phyloP scores from a whole-genome alignment of 1,139 yeast genomes.

The Debaryomyces psychrophilus region DNA sequence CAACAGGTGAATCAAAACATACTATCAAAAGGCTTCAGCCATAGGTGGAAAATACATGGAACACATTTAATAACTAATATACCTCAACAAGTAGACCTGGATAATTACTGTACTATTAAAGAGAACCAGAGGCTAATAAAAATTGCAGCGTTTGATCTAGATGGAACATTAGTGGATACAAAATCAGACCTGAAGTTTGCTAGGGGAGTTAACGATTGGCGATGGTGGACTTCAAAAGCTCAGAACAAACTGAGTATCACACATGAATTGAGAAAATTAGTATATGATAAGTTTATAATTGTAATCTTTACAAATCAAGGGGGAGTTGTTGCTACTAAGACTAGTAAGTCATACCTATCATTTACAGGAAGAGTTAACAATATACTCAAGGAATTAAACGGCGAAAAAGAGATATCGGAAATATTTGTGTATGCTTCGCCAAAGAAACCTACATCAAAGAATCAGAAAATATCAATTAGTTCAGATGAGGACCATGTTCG shows the following conservation, averaged over 20 bases:
- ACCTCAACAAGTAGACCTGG: slow-evolving; percentile 22
- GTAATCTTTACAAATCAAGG: slow-evolving; percentile 91
- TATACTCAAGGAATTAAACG: slow-evolving; percentile 31
- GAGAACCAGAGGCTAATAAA: slow-evolving; percentile 22
- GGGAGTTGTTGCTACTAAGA: slow-evolving; percentile 46
- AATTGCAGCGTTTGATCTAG: slow-evolving; percentile 77
- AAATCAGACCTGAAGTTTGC: slow-evolving; percentile 61
- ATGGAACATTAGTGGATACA: slow-evolving; percentile 67
- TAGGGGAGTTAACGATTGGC: slow-evolving; percentile 67
- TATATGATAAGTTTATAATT: slow-evolving; percentile 37
- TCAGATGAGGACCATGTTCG: slow-evolving; percentile 36
- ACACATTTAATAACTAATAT: slow-evolving; percentile 39
- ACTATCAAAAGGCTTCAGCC: neutral
- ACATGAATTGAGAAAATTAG: slow-evolving; percentile 28
- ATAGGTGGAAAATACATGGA: slow-evolving; percentile 34
- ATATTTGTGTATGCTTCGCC: slow-evolving; percentile 69
- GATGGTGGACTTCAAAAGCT: slow-evolving; percentile 48
- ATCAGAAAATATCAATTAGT: slow-evolving; percentile 24
- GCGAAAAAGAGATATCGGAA: slow-evolving; percentile 20
- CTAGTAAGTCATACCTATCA: slow-evolving; percentile 56
- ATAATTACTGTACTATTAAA: slow-evolving; percentile 3
- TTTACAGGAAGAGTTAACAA: slow-evolving; percentile 48
- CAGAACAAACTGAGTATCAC: slow-evolving; percentile 24
- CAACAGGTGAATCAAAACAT: neutral
- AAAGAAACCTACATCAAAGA: slow-evolving; percentile 44